A percentile compares a stretch with the other conserved stretches of the same genome.
These are phyloP conservation scores for Vinca minor DNA, from an alignment of 257 asterid species.

Conservation along the genomic window DNA sequence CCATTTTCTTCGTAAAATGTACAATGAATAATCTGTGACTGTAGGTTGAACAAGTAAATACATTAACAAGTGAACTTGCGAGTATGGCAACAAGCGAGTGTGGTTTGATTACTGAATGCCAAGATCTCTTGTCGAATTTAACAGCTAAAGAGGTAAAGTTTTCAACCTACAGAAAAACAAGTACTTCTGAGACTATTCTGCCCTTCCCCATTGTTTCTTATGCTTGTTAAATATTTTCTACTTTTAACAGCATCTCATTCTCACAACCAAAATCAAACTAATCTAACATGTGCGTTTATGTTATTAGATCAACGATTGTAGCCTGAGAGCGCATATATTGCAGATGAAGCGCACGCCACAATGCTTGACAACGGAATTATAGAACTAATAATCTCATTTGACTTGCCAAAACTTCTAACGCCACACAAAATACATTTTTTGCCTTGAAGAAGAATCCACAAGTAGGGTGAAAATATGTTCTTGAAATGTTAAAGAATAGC, in stretches of 20 bases:
- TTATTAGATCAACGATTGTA: slow-evolving; percentile 51
- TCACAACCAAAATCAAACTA: background rate
- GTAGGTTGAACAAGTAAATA: slow-evolving; percentile 63
- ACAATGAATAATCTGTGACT: slow-evolving; percentile 1
- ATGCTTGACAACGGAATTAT: slow-evolving; percentile 28
- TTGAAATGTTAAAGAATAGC: slow-evolving; percentile 11
- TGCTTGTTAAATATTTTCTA: background rate
- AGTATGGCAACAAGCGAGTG: slow-evolving; percentile 38
- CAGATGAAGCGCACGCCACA: slow-evolving; percentile 31
- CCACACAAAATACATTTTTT: slow-evolving; percentile 16
- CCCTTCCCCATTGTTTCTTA: background rate
- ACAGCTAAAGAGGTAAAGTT: slow-evolving; percentile 52
- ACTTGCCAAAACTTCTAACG: no score
- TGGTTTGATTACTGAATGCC: slow-evolving; percentile 47
- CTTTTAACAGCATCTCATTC: background rate
- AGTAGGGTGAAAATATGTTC: no score
- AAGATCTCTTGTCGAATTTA: slow-evolving; percentile 42
- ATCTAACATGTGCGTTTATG: background rate
- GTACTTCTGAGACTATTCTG: background rate
- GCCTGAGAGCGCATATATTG: slow-evolving; percentile 50
- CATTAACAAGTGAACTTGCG: slow-evolving; percentile 45
- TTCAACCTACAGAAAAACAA: background rate
- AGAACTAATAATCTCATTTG: slow-evolving; percentile 23
- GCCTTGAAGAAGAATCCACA: no score
- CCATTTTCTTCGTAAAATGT: background rate